Conservation (phyloP, 345 rosid species). For the Erysimum cheiranthoides region DNA sequence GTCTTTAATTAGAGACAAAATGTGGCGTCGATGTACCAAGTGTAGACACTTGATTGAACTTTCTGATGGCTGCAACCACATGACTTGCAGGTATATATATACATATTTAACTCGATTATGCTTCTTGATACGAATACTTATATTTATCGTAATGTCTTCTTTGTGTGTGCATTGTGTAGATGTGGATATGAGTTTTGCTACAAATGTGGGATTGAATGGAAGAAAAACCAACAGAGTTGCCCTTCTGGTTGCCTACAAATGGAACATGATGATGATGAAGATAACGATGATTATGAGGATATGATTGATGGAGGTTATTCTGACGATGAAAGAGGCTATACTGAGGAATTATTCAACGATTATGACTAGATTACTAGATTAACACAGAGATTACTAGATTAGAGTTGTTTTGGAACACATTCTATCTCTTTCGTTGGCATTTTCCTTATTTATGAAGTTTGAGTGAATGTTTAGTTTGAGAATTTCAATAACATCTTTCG, state of each 20-base stretch:
- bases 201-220: background rate
- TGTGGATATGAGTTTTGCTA: slow-evolving; percentile 13
- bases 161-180: background rate
- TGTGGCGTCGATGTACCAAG: background rate
- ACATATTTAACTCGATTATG: background rate
- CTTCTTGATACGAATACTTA: background rate
- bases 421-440: background rate
- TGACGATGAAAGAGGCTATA: no score
- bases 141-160: background rate
- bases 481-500: no score
- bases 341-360: no score
- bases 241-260: background rate
- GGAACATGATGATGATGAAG: slow-evolving; percentile 52
- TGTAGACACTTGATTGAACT: background rate
- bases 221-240: background rate
- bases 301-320: no score
- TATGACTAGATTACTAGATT: no score
- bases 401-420: no score
- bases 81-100: background rate
- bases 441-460: background rate
- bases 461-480: background rate
- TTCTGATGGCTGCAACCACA: background rate
- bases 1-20: background rate
- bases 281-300: slow-evolving; percentile 35
- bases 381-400: no score